Percentiles rank a stretch among this genome's conserved stretches.
These are phyloP conservation scores for Russula vinacea DNA, from an alignment of 768 basidiomycete genomes.

Conservation along the genomic window DNA sequence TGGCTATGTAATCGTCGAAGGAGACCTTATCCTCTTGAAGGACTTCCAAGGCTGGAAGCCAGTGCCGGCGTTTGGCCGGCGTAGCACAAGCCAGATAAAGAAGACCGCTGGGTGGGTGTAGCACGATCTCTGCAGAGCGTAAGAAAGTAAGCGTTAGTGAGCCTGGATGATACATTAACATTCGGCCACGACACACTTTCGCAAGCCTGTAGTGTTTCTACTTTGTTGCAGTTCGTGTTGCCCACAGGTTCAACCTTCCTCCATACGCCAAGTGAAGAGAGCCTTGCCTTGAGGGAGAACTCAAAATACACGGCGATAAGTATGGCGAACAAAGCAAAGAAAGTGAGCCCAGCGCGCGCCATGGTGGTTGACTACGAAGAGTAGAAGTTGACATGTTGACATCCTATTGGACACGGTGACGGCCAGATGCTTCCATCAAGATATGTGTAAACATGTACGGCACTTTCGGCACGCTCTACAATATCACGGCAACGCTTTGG, in stretches of 20 bases:
- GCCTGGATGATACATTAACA: background rate
- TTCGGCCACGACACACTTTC: conserved; percentile 50
- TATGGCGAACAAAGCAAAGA: conserved; percentile 39
- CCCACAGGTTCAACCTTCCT: conserved; percentile 46
- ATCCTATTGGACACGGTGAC: background rate
- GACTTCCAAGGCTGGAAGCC: conserved; percentile 47
- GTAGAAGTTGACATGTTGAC: background rate
- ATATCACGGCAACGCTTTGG: no score
- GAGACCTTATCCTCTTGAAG: conserved; percentile 42
- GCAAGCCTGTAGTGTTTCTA: conserved; percentile 60
- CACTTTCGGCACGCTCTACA: no score
- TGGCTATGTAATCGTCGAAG: conserved; percentile 54
- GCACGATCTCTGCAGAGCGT: conserved; percentile 46
- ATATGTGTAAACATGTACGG: no score
- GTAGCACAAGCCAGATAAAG: conserved; percentile 65
- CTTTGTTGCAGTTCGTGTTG: conserved; percentile 47
- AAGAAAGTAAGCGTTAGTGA: background rate
- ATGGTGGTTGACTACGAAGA: conserved; percentile 1
- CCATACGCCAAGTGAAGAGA: conserved; percentile 44
- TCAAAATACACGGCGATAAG: conserved; percentile 47
- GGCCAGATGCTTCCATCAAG: no score
- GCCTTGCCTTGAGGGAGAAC: conserved; percentile 46
- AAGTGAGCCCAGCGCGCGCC: conserved; percentile 3
- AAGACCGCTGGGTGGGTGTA: conserved; percentile 56
- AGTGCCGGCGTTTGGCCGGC: conserved; percentile 45